Evolutionary conservation across 495 filamentous ascomycete species (phyloP).

Genomic region (Penicillium pancosmium): DNA sequence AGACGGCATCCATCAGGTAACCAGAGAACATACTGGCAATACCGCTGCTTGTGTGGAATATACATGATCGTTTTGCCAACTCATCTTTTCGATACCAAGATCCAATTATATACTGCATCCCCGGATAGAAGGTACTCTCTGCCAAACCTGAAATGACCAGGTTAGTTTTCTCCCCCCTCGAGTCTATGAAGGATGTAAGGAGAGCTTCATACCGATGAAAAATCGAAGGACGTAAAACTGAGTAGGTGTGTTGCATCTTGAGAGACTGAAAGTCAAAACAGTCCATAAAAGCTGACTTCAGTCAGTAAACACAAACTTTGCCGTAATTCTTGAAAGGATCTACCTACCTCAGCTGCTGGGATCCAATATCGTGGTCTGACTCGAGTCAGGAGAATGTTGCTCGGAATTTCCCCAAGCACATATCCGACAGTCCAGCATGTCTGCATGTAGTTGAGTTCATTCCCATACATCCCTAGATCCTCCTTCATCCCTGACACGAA

Average conservation of each 20-base stretch:
- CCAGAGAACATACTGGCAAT: conserved; percentile 61
- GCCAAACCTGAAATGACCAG: conserved; percentile 35
- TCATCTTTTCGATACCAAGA: conserved; percentile 58
- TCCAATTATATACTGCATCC: conserved; percentile 50
- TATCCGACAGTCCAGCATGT: conserved; percentile 66
- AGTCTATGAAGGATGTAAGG: conserved; percentile 21
- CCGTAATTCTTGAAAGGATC: neutral
- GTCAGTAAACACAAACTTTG: neutral
- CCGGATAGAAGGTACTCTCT: conserved; percentile 50
- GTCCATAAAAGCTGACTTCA: conserved; percentile 54
- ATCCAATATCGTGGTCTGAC: conserved; percentile 62
- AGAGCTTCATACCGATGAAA: conserved; percentile 50
- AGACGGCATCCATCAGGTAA: conserved; percentile 59
- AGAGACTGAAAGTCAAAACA: conserved; percentile 51
- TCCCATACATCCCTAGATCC: conserved; percentile 58
- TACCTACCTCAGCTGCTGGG: conserved; percentile 50
- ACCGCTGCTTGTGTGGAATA: conserved; percentile 60
- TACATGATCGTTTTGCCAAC: conserved; percentile 61
- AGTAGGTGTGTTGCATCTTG: conserved; percentile 46
- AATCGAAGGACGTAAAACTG: conserved; percentile 61
- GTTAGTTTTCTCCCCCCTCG: conserved; percentile 42
- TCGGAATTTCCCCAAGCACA: conserved; percentile 64
- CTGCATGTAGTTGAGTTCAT: conserved; percentile 53
- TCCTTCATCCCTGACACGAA: conserved; percentile 61
- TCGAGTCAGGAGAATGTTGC: conserved; percentile 58